Percentiles rank a stretch among this genome's conserved stretches.
These are phyloP conservation scores for Ramichloridium luteum DNA, from an alignment of 2,329 filamentous ascomycete species.

Conservation along the genomic window DNA sequence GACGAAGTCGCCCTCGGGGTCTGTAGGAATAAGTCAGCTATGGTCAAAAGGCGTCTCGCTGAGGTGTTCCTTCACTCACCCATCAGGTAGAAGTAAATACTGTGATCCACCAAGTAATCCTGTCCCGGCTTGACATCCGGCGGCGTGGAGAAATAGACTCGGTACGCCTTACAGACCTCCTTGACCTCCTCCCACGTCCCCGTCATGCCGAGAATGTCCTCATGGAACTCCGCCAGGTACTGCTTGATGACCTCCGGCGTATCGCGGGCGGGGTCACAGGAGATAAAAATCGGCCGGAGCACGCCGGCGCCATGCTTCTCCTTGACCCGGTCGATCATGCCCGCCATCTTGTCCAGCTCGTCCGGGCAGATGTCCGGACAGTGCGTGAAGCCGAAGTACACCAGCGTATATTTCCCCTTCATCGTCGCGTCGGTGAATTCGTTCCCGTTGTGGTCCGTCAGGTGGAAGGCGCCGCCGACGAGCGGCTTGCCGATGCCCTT, in stretches of 20 bases:
- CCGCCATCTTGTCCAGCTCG: conserved; percentile 98
- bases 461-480: conserved; percentile 75
- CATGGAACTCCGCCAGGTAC: conserved; percentile 87
- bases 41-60: no score
- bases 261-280: conserved; percentile 87
- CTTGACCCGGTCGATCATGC: conserved; percentile 65
- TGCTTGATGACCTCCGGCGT: conserved; percentile 70
- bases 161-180: conserved; percentile 84
- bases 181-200: conserved; percentile 92
- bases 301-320: conserved; percentile 33
- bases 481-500: conserved; percentile 90
- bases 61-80: conserved; percentile 45
- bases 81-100: conserved; percentile 99
- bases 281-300: conserved; percentile 78
- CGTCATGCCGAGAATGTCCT: conserved; percentile 72
- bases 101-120: conserved; percentile 96
- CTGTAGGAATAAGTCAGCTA: conserved; percentile 30
- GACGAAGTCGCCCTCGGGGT: conserved; percentile 94
- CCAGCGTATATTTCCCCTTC: conserved; percentile 74
- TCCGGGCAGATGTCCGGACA: conserved; percentile 98
- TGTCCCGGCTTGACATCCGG: conserved; percentile 77
- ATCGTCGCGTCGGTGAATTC: conserved; percentile 67
- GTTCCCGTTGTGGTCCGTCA: conserved; percentile 71
- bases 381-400: conserved; percentile 97
- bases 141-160: conserved; percentile 95